Evolutionary conservation across 441 rosid species (phyloP).

Genomic region (Corymbia citriodora): DNA sequence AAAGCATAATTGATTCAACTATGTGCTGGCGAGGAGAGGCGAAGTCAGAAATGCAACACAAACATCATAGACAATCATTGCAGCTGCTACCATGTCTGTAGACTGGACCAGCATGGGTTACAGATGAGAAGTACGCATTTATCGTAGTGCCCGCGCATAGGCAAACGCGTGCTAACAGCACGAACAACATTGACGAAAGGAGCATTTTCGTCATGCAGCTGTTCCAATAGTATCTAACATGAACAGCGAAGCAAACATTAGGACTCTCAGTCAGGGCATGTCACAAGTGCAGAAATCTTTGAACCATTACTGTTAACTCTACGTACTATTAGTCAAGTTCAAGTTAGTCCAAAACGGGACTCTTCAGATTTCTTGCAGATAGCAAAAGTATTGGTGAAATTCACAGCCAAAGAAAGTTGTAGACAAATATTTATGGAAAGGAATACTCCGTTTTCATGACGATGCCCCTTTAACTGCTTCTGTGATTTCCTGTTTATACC

Average conservation of each 20-base stretch:
- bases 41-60: neutral
- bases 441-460: neutral
- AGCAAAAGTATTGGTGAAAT: neutral
- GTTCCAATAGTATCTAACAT: neutral
- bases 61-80: neutral
- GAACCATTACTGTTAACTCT: neutral
- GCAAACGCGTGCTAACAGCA: neutral
- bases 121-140: neutral
- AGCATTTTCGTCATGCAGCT: neutral
- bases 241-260: neutral
- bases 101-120: neutral
- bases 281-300: neutral
- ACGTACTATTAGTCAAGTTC: neutral
- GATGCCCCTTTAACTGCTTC: neutral
- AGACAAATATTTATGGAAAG: neutral
- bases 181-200: neutral
- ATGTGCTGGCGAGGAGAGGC: neutral
- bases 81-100: neutral
- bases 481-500: neutral
- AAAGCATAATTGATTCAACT: neutral
- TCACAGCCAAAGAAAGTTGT: neutral
- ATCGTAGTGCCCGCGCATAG: neutral
- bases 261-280: neutral
- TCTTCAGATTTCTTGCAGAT: neutral
- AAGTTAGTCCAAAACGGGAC: neutral